Base-by-base conservation (phyloP, 441 rosid genomes). In the Eruca vesicaria region DNA sequence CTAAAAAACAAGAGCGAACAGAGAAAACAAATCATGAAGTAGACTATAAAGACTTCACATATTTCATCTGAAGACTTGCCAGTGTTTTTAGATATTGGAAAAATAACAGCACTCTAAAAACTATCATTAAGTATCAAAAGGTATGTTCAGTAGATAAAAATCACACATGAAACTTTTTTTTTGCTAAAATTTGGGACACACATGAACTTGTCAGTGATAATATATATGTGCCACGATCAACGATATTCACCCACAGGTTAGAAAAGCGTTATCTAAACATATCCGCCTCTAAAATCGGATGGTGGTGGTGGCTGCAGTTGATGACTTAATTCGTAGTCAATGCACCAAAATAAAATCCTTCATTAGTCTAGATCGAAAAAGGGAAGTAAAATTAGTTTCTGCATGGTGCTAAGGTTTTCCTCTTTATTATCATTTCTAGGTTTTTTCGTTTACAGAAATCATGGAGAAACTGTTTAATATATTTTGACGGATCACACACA, bases 311-410 rank as follows among this genome's bases (percentile, higher is more conserved):
- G 55, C 83, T 82, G 85, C 41, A n/a, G n/a, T 72, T 82, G 63
- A 79, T 74, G 78, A n/a, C n/a, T n/a, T n/a, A n/a, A n/a, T 83
- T 86, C 53, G 0, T 15, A 15, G 53, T 15, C 20, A 14, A 14
- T 56, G 84, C 81, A 67, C 79, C 85, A 83, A 84, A 43, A 43
- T 82, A 82, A 68, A 82, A 82, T 79, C 79, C 84, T 79, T 79
- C 87, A 31, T 16, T 9, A 18, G 67, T 84, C 66, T 26, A 79
- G 3, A 73, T 56, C 84, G 73, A 69, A 68, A 71, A 75, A 41
- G n/a, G 14, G 33, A 68, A 69, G 66, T n/a, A 56, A 5, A 62
- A 63, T 36, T 36, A 63, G 21, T 6, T 36, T 35, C 36, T 7
- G 18, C 15, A 5, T 9, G 15, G 26, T 32, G 45, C 23, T 33